A percentile compares a stretch with the other conserved stretches of the same genome.
These are phyloP conservation scores for Venturiaceae sp. DNA, from an alignment of 2,329 filamentous ascomycete species.

Conservation along the genomic window DNA sequence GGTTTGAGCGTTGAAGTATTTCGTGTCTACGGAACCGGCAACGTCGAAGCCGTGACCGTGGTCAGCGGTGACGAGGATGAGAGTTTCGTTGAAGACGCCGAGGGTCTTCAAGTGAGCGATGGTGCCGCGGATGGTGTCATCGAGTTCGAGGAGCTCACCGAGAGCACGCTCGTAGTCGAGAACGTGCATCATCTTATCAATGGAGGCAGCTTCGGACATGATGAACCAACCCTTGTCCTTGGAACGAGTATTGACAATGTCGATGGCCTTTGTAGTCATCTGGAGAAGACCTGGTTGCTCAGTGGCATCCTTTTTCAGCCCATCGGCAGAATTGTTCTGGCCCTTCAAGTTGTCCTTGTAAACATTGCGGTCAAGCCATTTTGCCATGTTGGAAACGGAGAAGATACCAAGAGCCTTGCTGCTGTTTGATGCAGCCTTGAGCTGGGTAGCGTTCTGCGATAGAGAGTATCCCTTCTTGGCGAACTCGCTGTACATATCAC, in stretches of 20 bases:
- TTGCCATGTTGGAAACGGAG: constrained; percentile 62
- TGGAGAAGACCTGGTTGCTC: constrained; percentile 80
- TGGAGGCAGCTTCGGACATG: constrained; percentile 80
- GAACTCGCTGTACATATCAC: constrained; percentile 66
- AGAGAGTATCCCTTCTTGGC: constrained; percentile 62
- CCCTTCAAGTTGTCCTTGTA: constrained; percentile 62
- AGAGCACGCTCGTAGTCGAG: constrained; percentile 81
- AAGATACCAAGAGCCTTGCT: constrained; percentile 69
- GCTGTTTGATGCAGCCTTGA: constrained; percentile 46
- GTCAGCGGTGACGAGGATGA: constrained; percentile 75
- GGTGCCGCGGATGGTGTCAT: constrained; percentile 72
- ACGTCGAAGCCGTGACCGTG: constrained; percentile 88
- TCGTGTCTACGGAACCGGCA: constrained; percentile 70
- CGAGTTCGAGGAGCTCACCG: constrained; percentile 74
- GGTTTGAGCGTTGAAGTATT: constrained; percentile 58
- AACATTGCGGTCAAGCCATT: constrained; percentile 80
- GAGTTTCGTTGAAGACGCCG: constrained; percentile 61
- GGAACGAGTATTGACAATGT: constrained; percentile 58
- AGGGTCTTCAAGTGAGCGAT: constrained; percentile 58
- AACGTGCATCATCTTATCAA: constrained; percentile 84
- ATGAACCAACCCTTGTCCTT: constrained; percentile 71
- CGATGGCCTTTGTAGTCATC: constrained; percentile 81
- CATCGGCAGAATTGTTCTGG: constrained; percentile 56
- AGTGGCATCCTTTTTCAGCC: constrained; percentile 51
- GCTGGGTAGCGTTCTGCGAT: constrained; percentile 63